Base-by-base conservation (phyloP, 148 eudicot species). In the Cornus florida region DNA sequence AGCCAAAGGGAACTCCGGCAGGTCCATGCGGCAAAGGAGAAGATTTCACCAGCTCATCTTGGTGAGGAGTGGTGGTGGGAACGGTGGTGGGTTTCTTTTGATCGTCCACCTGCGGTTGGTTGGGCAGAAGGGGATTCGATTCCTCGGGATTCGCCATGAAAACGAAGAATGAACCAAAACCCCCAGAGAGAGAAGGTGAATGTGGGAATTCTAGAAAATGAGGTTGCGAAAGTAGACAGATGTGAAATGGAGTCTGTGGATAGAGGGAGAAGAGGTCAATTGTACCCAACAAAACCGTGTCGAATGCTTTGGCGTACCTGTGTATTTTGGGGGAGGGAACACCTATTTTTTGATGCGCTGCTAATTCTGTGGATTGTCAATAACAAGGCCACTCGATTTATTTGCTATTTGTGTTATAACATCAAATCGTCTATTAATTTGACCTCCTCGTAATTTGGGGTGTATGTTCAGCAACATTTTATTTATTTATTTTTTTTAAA, bases 91-190 rank as follows among this genome's bases (percentile, higher is more conserved):
- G 23, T 46, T 69, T 78, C 10, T 77, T 59, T 1, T 31, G 56
- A 6, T 73, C 79, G 31, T 81, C 41, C 5, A 22, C 24, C 14
- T 64, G 73, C 19, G 62, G 35, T 80, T 84, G 84, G 19, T 81
- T 79, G 7, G 76, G 53, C 28, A 93, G 64, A 32, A 93, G 87
- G 28, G 94, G 93, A 80, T 66, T 88, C 33, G 94, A 86, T 88
- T 92, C 97, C 67, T 86, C 91, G 38, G 17, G 35, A 74, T 86
- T 81, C 28, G 85, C 91, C 91, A 88, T 87, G 83, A 5, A 64
- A 19, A 16, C 50, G 5, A 16, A 6, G 65, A 60, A 62, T 62
- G 23, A 62, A 4, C 78, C 41, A 59, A 28, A 57, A 59, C 7
- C 66, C 41, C 31, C 17, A 67, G 19, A 28, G 39, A 33, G 70